Evolutionary conservation across 257 asterid genomes (phyloP).

Genomic region (Solanum ossicruentum): DNA sequence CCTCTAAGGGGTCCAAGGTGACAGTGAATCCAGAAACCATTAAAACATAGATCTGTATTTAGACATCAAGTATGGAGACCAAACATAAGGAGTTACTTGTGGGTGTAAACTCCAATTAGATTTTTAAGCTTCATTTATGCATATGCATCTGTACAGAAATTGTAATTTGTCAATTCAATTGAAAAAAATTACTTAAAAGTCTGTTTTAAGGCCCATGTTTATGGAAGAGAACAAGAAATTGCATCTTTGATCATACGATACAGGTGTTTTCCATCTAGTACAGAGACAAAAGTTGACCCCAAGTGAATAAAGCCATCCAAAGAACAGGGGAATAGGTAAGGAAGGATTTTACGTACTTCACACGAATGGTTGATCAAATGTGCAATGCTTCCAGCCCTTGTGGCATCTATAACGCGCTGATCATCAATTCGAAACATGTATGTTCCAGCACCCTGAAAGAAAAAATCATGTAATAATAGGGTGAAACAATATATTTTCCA

Average conservation of each 20-base stretch:
- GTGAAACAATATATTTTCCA: background rate
- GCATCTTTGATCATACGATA: background rate
- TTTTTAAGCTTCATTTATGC: background rate
- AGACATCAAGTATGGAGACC: background rate
- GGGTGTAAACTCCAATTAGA: background rate
- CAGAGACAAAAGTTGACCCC: background rate
- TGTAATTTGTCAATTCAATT: background rate
- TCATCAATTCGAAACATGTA: constrained; percentile 94
- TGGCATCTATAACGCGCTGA: constrained; percentile 88
- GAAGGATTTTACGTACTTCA: constrained; percentile 44
- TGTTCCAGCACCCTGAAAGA: constrained; percentile 95
- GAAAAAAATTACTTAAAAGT: background rate
- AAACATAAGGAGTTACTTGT: background rate
- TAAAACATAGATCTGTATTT: background rate
- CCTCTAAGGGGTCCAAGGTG: background rate
- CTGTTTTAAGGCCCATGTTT: background rate
- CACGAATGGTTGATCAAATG: constrained; percentile 97
- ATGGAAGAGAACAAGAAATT: background rate
- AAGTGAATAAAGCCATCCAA: background rate
- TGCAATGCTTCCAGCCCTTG: constrained; percentile 95
- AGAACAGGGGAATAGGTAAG: background rate
- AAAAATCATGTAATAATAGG: background rate
- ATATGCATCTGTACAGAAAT: background rate
- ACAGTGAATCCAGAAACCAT: background rate
- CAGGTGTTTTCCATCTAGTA: background rate